phyloP scores from a whole-genome alignment of 1,284 basidiomycete species.

The Xerocomus minutiporus region DNA sequence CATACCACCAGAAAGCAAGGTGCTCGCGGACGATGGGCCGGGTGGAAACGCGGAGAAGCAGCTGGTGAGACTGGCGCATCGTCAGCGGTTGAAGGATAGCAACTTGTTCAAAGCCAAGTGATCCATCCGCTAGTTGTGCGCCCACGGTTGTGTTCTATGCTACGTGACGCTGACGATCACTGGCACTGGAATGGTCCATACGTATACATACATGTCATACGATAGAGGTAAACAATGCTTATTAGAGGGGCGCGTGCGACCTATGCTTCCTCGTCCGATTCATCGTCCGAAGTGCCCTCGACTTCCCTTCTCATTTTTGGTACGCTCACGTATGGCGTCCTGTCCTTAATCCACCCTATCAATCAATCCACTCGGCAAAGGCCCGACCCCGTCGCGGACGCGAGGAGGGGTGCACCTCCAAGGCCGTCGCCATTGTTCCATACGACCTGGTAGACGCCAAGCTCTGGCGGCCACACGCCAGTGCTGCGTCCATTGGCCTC shows the following conservation, averaged over 20 bases:
- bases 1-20: slow-evolving; percentile 43
- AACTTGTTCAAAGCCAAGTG: slow-evolving; percentile 69
- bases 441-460: slow-evolving; percentile 67
- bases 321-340: slow-evolving; percentile 56
- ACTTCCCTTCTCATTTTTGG: slow-evolving; percentile 41
- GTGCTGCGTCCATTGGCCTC: slow-evolving; percentile 17
- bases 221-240: no score
- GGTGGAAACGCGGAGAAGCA: slow-evolving; percentile 66
- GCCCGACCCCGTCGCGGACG: slow-evolving; percentile 75
- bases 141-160: neutral
- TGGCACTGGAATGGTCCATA: neutral
- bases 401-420: slow-evolving; percentile 61
- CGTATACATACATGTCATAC: neutral
- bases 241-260: neutral
- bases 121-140: neutral
- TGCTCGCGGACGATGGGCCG: slow-evolving; percentile 61
- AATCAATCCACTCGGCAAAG: slow-evolving; percentile 80
- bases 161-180: neutral
- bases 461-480: slow-evolving; percentile 72
- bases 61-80: slow-evolving; percentile 55
- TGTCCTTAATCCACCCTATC: slow-evolving; percentile 61
- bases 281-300: slow-evolving; percentile 31
- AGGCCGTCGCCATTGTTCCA: slow-evolving; percentile 81
- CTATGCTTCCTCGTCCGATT: slow-evolving; percentile 36
- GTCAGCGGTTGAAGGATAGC: slow-evolving; percentile 62